phyloP scores from a whole-genome alignment of 1,139 yeast genomes.

The Suzukiozyma palmioleophila region DNA sequence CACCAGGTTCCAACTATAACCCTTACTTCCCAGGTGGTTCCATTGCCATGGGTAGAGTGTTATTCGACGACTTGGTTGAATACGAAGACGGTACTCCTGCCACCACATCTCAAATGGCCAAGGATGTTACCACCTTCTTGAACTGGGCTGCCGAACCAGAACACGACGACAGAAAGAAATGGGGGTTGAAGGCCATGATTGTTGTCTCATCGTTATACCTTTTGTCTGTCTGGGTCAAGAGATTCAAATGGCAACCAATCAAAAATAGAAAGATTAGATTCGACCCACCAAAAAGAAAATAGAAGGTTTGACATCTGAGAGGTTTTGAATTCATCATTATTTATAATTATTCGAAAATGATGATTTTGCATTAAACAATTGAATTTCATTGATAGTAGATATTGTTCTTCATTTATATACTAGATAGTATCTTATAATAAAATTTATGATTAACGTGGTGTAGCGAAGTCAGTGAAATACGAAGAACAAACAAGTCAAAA shows the following conservation, averaged over 20 bases:
- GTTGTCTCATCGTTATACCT: conserved; percentile 77
- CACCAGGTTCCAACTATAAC: conserved; percentile 95
- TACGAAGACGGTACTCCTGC: conserved; percentile 99
- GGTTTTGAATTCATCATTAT: conserved; percentile 1
- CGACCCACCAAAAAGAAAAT: conserved; percentile 65
- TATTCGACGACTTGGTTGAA: conserved; percentile 95
- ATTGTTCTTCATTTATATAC: conserved; percentile 1
- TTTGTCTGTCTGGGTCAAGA: conserved; percentile 87
- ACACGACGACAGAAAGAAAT: conserved; percentile 96
- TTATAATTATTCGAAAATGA: not conserved
- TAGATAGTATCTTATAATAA: not conserved
- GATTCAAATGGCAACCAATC: conserved; percentile 96
- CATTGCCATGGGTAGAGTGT: conserved; percentile 98
- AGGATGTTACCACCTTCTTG: conserved; percentile 92
- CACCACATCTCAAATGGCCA: conserved; percentile 98
- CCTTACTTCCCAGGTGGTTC: conserved; percentile 99
- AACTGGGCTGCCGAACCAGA: conserved; percentile 99
- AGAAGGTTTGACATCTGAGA: conserved; percentile 1
- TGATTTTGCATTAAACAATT: conserved; percentile 1
- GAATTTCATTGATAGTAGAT: conserved; percentile 1
- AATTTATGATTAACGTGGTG: not conserved
- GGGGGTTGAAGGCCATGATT: conserved; percentile 90
- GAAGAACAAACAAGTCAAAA: too few relatives aligned
- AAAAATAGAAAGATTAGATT: conserved; percentile 93
- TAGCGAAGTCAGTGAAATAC: too few relatives aligned